phyloP scores from a whole-genome alignment of 169 alveolate genomes.

The Plasmodium adleri region DNA sequence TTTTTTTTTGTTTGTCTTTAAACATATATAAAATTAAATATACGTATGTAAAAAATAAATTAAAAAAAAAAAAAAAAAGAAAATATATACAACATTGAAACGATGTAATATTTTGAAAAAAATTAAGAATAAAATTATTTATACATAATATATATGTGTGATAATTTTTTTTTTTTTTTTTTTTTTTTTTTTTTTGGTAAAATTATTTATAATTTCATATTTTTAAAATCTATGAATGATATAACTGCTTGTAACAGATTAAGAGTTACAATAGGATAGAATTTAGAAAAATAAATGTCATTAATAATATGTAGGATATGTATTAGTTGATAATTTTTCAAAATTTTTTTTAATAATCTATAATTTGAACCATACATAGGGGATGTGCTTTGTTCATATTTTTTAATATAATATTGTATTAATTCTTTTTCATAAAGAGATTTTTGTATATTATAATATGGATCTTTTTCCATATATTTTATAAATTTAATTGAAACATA shows the following conservation, averaged over 20 bases:
- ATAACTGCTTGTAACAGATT: constrained; percentile 24
- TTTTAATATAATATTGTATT: constrained; percentile 24
- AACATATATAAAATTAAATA: too few species aligned
- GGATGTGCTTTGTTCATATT: constrained; percentile 26
- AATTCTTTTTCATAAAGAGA: constrained; percentile 8
- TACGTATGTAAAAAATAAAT: background rate
- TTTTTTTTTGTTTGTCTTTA: too few species aligned
- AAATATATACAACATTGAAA: background rate
- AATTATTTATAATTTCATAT: background rate
- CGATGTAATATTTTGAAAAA: too few species aligned
- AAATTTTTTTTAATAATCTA: constrained; percentile 13
- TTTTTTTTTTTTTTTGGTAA: background rate
- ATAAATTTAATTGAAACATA: constrained; percentile 29
- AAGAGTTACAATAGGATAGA: constrained; percentile 39
- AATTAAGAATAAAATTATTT: too few species aligned
- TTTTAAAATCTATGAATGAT: constrained; percentile 8
- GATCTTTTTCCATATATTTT: constrained; percentile 1
- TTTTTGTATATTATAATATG: background rate
- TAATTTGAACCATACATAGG: constrained; percentile 34
- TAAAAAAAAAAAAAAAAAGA: background rate
- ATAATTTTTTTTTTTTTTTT: background rate
- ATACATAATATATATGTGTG: background rate
- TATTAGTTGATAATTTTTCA: constrained; percentile 19
- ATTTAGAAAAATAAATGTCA: constrained; percentile 20
- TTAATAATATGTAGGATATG: constrained; percentile 17